Conservation (phyloP, 352 stramenopile genomes). For the Phytophthora melonis region DNA sequence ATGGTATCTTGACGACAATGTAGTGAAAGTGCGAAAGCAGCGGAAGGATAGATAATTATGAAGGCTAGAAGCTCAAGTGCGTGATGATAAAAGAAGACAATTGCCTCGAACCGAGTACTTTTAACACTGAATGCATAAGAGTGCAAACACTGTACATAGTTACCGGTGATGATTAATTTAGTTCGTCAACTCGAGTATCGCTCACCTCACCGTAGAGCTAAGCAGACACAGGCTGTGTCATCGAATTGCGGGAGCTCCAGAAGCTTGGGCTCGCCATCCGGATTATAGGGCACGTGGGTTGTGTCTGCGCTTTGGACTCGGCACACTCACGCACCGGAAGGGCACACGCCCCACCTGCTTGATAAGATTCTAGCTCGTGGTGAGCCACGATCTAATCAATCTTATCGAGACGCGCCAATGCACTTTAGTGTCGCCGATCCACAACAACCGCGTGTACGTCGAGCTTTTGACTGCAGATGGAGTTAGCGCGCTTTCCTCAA, state of each 20-base stretch:
- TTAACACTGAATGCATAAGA: background rate
- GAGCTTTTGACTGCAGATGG: slow-evolving; percentile 3
- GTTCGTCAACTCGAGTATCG: background rate
- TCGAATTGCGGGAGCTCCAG: no score
- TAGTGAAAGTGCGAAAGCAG: background rate
- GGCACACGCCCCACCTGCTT: slow-evolving; percentile 3
- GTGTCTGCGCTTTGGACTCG: background rate
- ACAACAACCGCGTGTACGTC: background rate
- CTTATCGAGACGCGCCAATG: background rate
- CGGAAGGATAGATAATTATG: slow-evolving; percentile 36
- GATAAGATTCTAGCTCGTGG: slow-evolving; percentile 19
- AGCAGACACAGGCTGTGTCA: no score
- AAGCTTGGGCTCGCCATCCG: background rate
- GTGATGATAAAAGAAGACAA: slow-evolving; percentile 3
- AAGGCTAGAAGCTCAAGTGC: slow-evolving; percentile 4
- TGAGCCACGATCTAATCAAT: background rate
- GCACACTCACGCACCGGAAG: background rate
- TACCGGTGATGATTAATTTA: no score
- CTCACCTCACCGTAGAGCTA: background rate
- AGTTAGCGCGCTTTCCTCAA: background rate
- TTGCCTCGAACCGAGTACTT: background rate
- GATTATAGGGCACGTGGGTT: background rate
- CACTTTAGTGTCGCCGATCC: slow-evolving; percentile 1
- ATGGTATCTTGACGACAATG: background rate
- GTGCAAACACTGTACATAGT: no score